Base-by-base conservation (phyloP, 2,329 filamentous ascomycete genomes). In the Ceratocystiopsis minuta region DNA sequence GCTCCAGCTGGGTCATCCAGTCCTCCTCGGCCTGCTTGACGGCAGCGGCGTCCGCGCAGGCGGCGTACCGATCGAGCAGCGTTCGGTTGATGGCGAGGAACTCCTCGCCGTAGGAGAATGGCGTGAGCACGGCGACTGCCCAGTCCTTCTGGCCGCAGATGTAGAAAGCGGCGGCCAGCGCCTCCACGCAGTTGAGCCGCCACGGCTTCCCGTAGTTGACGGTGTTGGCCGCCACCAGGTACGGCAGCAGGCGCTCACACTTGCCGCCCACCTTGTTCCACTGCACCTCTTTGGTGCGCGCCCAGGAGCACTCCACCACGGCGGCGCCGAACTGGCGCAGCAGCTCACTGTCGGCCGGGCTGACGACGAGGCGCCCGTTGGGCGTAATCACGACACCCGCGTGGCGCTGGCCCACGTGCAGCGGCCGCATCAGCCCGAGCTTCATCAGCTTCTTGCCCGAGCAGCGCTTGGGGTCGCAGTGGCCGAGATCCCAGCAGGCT, bases 131-230 rank as follows among this genome's bases (percentile, higher is more conserved):
- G 48, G 84, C 73, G 54, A 80, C 75, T 0, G 90, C 88, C 90
- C 90, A 98, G 40, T 95, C 88, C 7, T 72, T 58, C 53, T 90
- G 84, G 5, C 90, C 85, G 52, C 88, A 96, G 49, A 98, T 98
- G 53, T 73, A 83, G 55, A 93, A 98, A 17, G 83, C 84, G 4
- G 90, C 88, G 0, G 86, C 90, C 38, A 98, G 66, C 4, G 90
- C 90, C 64, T 98, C 90, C 28, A 86, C 90, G 53, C 90, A 98
- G 60, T 98, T 98, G 48, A 98, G 60, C 42, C 87, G 70, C 83
- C 87, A 95, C 6, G 90, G 90, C 54, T 84, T 83, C 46, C 90
- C 90, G 61, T 98, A 98, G 63, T 98, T 98, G 55, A 95, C 90
- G 1, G 82, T 80, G 58, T 98, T 98, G 38, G 90, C 90, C 6